Evolutionary conservation across 2,329 filamentous ascomycete genomes (phyloP).

Genomic region (Blastomyces silverae): DNA sequence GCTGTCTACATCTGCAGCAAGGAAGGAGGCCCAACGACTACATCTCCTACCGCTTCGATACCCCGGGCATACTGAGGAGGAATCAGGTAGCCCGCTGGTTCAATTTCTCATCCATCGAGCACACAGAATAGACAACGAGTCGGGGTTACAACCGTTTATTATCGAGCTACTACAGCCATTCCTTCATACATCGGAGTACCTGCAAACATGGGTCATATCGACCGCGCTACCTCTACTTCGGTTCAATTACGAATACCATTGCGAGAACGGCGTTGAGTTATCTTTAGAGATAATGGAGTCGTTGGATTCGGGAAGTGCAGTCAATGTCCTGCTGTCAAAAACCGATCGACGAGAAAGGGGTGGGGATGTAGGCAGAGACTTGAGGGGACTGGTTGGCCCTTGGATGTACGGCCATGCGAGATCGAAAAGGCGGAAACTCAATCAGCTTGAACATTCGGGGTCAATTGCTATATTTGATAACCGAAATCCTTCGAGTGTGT

Average conservation of each 20-base stretch:
- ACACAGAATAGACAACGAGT: conserved; percentile 53
- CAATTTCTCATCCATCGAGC: conserved; percentile 56
- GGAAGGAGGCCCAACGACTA: conserved; percentile 48
- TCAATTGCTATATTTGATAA: conserved; percentile 26
- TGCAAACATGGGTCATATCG: conserved; percentile 56
- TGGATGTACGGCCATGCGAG: conserved; percentile 56
- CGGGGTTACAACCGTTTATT: conserved; percentile 51
- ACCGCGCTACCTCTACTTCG: conserved; percentile 53
- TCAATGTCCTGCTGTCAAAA: conserved; percentile 49
- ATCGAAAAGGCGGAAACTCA: conserved; percentile 49
- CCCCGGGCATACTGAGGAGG: conserved; percentile 39
- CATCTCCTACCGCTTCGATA: conserved; percentile 46
- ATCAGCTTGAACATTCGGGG: conserved; percentile 27
- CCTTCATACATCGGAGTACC: conserved; percentile 45
- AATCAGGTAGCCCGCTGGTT: conserved; percentile 45
- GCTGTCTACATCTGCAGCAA: conserved; percentile 45
- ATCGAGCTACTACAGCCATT: conserved; percentile 53
- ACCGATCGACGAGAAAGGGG: conserved; percentile 31
- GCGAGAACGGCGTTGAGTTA: conserved; percentile 40
- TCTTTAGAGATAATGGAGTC: conserved; percentile 49
- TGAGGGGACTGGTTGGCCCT: conserved; percentile 54
- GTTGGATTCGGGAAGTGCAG: conserved; percentile 45
- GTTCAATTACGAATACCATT: conserved; percentile 57
- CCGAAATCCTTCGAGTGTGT: conserved; percentile 16
- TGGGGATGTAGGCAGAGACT: conserved; percentile 46